Evolutionary conservation across 495 filamentous ascomycete species (phyloP).

Genomic region (Chlorociboria aeruginascens): DNA sequence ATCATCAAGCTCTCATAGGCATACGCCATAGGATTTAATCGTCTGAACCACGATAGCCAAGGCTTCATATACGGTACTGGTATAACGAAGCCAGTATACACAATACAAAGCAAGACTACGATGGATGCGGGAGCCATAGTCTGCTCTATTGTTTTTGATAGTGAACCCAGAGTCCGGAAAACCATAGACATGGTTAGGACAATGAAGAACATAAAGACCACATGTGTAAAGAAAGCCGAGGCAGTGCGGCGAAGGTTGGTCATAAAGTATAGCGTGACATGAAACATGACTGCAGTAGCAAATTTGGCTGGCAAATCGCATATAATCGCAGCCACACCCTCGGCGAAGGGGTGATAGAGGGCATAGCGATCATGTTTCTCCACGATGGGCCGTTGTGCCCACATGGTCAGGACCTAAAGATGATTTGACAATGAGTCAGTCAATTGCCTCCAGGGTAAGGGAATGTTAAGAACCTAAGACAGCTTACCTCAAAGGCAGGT

Average conservation of each 20-base stretch:
- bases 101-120: slow-evolving; percentile 46
- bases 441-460: no score
- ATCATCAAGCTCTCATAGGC: slow-evolving; percentile 54
- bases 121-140: slow-evolving; percentile 68
- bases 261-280: slow-evolving; percentile 71
- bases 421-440: no score
- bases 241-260: slow-evolving; percentile 48
- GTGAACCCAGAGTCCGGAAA: slow-evolving; percentile 65
- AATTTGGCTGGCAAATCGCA: slow-evolving; percentile 63
- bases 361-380: slow-evolving; percentile 73
- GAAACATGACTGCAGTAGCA: slow-evolving; percentile 55
- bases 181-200: slow-evolving; percentile 69
- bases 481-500: no score
- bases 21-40: slow-evolving; percentile 65
- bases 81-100: slow-evolving; percentile 72
- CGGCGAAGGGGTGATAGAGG: slow-evolving; percentile 73
- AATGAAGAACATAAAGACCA: no score
- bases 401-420: slow-evolving; percentile 59
- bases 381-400: slow-evolving; percentile 56
- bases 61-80: slow-evolving; percentile 61
- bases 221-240: slow-evolving; percentile 73
- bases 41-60: slow-evolving; percentile 72
- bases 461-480: no score
- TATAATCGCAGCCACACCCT: slow-evolving; percentile 59
- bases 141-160: slow-evolving; percentile 62